Base-by-base conservation (phyloP, 116 monocot genomes). In the Papilionanthe hybrid region DNA sequence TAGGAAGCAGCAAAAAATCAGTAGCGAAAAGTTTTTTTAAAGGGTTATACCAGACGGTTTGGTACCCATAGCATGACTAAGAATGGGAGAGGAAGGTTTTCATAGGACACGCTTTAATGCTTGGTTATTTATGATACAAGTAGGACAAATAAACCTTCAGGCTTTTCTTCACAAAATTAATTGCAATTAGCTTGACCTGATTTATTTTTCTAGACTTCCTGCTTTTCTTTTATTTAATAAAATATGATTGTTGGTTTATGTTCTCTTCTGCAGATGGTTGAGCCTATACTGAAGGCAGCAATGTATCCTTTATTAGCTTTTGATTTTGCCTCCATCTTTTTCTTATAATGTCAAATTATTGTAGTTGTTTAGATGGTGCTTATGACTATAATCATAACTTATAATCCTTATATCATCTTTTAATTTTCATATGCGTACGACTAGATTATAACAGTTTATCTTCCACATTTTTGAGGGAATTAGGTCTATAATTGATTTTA, bases 221-320 rank as follows among this genome's bases (percentile, higher is more conserved):
- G 5, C 19, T 9, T 73, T 73, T 12, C 22, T 44, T 73, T 73
- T 7, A 43, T 43, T 73, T 18, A 43, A 3, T 18, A 43, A 72
- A 4, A 20, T 1, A 43, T 44, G 6, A 8, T 43, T n/a, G 20
- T 20, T 75, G 3, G 7, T 25, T 49, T 28, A 45, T 77, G 37
- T 79, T 72, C 65, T 25, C 73, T 79, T 77, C 17, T 78, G 78
- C 86, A 92, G 92, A 89, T 89, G 87, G 48, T 83, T 47, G 92
- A 92, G 84, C 89, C 92, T 29, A 82, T 92, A 72, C 53, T 92
- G 11, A 84, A 84, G 72, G 89, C 86, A 72, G 87, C 89, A 63
- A 89, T 75, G 92, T 92, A 92, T 89, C 92, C 92, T 92, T 85
- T 32, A 55, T 80, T 67, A 75, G 48, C 60, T 72, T 60, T 22